Conservation (phyloP, 768 basidiomycete genomes). For the Termitomyces heimii region DNA sequence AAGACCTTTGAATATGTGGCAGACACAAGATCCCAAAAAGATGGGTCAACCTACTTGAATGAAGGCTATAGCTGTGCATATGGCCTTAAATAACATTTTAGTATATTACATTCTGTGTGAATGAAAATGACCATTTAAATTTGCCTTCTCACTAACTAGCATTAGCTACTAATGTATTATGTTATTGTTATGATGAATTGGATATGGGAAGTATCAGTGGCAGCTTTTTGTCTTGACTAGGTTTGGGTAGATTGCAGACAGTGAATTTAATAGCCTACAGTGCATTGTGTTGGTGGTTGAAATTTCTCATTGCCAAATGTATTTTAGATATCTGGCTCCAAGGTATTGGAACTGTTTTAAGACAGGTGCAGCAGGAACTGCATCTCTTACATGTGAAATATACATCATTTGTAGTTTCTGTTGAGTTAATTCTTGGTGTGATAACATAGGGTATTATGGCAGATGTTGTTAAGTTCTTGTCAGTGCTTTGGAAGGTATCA, state of each 20-base stretch:
- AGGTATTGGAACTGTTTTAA: slow-evolving; percentile 39
- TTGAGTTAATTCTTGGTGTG: slow-evolving; percentile 42
- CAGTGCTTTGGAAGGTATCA: too few species aligned
- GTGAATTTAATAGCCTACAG: slow-evolving; percentile 20
- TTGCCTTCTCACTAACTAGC: neutral
- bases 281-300: neutral
- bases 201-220: slow-evolving; percentile 44
- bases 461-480: too few species aligned
- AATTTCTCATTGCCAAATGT: neutral
- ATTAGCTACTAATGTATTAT: neutral
- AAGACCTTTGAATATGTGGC: neutral
- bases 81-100: slow-evolving; percentile 16
- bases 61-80: slow-evolving; percentile 14
- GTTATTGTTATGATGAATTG: slow-evolving; percentile 26
- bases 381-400: slow-evolving; percentile 38
- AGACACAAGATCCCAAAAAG: slow-evolving; percentile 2
- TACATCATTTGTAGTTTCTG: slow-evolving; percentile 39
- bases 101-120: slow-evolving; percentile 3
- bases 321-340: slow-evolving; percentile 38
- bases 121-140: neutral
- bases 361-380: slow-evolving; percentile 36
- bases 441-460: slow-evolving; percentile 43
- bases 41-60: neutral
- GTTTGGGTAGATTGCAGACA: slow-evolving; percentile 45
- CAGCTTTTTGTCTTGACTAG: slow-evolving; percentile 42